These are phyloP conservation scores for Mychonastes homosphaera DNA, from an alignment of 139 green algal genomes.

Conservation along the genomic window DNA sequence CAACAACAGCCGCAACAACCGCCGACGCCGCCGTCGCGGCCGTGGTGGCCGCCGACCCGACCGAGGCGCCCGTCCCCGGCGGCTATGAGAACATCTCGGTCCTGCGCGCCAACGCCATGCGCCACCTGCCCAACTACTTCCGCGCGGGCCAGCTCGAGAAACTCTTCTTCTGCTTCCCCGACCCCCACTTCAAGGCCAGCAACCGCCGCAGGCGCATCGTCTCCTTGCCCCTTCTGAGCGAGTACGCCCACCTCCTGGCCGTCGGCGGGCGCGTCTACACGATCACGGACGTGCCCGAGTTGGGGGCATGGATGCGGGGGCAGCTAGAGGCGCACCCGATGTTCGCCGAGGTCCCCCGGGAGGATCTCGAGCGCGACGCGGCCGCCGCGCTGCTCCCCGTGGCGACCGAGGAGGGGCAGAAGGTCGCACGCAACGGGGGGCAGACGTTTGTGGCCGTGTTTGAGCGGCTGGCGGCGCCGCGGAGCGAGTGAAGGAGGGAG, in stretches of 20 bases:
- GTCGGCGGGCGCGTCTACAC: slow-evolving; percentile 80
- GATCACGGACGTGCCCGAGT: slow-evolving; percentile 82
- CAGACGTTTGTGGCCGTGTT: slow-evolving; percentile 54
- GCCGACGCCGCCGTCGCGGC: no score
- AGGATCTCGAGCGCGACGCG: slow-evolving; percentile 70
- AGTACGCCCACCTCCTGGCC: slow-evolving; percentile 89
- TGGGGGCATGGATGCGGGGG: slow-evolving; percentile 71
- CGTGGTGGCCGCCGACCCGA: no score
- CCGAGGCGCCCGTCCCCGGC: no score
- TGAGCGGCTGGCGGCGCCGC: slow-evolving; percentile 19
- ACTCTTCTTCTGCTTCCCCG: slow-evolving; percentile 98
- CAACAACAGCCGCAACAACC: no score
- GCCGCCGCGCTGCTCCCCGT: slow-evolving; percentile 52
- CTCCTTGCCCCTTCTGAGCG: slow-evolving; percentile 65
- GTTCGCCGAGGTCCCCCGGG: slow-evolving; percentile 68
- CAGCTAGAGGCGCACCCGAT: slow-evolving; percentile 75
- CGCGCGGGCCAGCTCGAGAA: slow-evolving; percentile 86
- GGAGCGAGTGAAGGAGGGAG: neutral
- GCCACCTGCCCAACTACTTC: slow-evolving; percentile 93
- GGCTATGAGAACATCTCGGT: slow-evolving; percentile 69
- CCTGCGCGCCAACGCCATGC: slow-evolving; percentile 89
- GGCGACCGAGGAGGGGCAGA: slow-evolving; percentile 80
- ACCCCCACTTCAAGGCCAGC: slow-evolving; percentile 78
- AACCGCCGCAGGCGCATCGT: slow-evolving; percentile 87
- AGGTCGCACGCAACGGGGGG: slow-evolving; percentile 76